phyloP scores from a whole-genome alignment of 352 stramenopile genomes.

The Phytophthora idaei region DNA sequence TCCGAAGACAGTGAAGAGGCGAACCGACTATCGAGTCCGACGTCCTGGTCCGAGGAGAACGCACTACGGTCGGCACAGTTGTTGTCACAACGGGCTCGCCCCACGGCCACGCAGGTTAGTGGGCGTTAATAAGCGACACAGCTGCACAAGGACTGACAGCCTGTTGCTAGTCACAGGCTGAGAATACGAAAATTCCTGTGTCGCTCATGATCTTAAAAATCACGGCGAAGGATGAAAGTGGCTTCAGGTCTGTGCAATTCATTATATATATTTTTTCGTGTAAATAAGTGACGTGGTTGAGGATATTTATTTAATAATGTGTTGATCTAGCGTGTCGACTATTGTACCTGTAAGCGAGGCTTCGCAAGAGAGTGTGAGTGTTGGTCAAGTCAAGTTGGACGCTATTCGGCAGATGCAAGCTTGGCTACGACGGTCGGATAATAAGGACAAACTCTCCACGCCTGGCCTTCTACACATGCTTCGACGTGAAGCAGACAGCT shows the following conservation, averaged over 20 bases:
- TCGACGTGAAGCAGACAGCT: constrained; percentile 48
- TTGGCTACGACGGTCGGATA: constrained; percentile 20
- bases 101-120: constrained; percentile 43
- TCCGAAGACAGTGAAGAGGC: constrained; percentile 54
- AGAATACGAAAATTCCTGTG: constrained; percentile 16
- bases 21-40: constrained; percentile 22
- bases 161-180: constrained; percentile 21
- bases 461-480: constrained; percentile 20
- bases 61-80: constrained; percentile 33
- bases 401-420: constrained; percentile 57
- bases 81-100: constrained; percentile 23
- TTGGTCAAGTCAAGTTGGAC: constrained; percentile 67
- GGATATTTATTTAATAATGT: neutral
- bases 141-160: constrained; percentile 1
- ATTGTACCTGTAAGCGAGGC: constrained; percentile 45
- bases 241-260: constrained; percentile 33
- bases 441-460: constrained; percentile 11
- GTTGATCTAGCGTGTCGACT: constrained; percentile 30
- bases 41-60: constrained; percentile 36
- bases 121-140: constrained; percentile 6
- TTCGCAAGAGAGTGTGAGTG: constrained; percentile 40
- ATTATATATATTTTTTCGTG: neutral
- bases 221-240: constrained; percentile 32
- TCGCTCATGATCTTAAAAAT: constrained; percentile 46
- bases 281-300: no score